Evolutionary conservation across 2,329 filamentous ascomycete species (phyloP).

Genomic region (Rhinocladiella similis): DNA sequence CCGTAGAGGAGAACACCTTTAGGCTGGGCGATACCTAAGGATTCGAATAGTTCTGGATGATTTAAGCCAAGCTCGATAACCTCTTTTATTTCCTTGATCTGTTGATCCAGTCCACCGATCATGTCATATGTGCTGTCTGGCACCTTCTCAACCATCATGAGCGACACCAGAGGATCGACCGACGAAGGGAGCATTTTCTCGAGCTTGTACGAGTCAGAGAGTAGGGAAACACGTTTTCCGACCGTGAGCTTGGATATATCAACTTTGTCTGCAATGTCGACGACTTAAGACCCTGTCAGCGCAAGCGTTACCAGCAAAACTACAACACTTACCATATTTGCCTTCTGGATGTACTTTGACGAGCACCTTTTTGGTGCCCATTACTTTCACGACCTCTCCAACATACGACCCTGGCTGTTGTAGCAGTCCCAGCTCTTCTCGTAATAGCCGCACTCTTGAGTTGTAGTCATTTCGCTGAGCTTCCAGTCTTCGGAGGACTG

Average conservation of each 20-base stretch:
- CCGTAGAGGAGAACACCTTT: constrained; percentile 97
- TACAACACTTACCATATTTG: constrained; percentile 80
- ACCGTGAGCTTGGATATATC: constrained; percentile 94
- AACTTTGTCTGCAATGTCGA: constrained; percentile 91
- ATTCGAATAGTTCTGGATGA: constrained; percentile 94
- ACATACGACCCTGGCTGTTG: constrained; percentile 98
- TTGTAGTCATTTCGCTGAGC: constrained; percentile 99
- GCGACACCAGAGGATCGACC: constrained; percentile 94
- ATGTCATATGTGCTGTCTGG: constrained; percentile 99
- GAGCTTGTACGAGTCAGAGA: constrained; percentile 97
- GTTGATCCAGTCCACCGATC: constrained; percentile 97
- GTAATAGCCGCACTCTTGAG: constrained; percentile 87
- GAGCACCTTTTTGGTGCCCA: constrained; percentile 98
- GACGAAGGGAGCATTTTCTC: constrained; percentile 98
- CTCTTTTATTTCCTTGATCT: constrained; percentile 99
- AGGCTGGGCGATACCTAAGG: constrained; percentile 95
- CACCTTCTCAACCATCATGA: constrained; percentile 99
- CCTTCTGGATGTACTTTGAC: constrained; percentile 99
- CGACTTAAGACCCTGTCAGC: constrained; percentile 61
- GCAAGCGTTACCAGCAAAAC: neutral
- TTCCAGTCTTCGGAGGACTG: constrained; percentile 89
- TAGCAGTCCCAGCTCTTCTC: constrained; percentile 91
- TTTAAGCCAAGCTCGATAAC: constrained; percentile 98
- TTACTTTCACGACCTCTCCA: constrained; percentile 99
- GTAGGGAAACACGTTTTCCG: constrained; percentile 93